Percentiles rank a stretch among this genome's conserved stretches.
Conservation (phyloP, 208 protist species). For the Leptomonas pyrrhocoris region DNA sequence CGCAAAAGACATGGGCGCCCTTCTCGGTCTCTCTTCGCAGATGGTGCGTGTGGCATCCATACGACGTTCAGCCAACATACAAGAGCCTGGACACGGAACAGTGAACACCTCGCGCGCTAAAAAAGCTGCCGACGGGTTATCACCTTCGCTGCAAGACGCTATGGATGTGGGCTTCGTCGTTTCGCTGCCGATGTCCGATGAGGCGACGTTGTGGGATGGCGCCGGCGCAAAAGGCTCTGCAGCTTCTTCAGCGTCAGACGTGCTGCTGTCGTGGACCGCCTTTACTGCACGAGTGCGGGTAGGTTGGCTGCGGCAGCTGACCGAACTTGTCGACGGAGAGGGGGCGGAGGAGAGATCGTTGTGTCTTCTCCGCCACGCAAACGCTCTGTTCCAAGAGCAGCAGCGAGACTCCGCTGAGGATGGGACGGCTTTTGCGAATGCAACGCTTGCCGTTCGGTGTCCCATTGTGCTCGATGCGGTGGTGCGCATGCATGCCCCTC, state of each 20-base stretch:
- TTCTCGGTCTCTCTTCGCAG: conserved; percentile 23
- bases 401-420: not conserved
- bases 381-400: not conserved
- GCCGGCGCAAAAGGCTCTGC: not conserved
- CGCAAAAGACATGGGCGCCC: conserved; percentile 15
- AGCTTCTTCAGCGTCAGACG: not conserved
- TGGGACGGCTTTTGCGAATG: not conserved
- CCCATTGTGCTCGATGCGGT: not conserved
- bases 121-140: too few relatives aligned
- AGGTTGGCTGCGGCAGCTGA: conserved; percentile 8
- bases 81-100: not conserved
- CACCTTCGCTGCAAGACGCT: too few relatives aligned
- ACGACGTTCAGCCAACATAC: not conserved
- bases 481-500: conserved; percentile 3
- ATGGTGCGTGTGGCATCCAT: conserved; percentile 17
- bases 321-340: not conserved
- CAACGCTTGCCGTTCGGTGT: not conserved
- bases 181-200: conserved; percentile 1
- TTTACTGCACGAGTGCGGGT: not conserved
- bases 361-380: conserved; percentile 3
- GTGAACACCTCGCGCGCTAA: not conserved
- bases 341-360: too few relatives aligned
- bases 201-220: not conserved
- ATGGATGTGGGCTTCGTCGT: conserved; percentile 13
- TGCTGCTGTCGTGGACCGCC: not conserved